Evolutionary conservation across 2,329 filamentous ascomycete species (phyloP), one percentile per base, ranked within the genome.

Genomic region (Mariannaea sp.): DNA sequence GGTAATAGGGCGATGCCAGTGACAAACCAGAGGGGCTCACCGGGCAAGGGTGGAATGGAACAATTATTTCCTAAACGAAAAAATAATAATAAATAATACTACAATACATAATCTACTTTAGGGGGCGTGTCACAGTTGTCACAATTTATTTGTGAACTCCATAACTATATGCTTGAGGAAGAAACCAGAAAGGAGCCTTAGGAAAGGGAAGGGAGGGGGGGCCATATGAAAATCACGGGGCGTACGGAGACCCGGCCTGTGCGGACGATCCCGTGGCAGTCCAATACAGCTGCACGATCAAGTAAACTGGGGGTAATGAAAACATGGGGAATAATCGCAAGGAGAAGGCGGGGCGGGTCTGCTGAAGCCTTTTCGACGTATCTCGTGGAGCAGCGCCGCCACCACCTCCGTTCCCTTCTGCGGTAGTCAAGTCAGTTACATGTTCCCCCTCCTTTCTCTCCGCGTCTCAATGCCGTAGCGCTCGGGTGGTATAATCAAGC

Each of bases 231-330:
- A 39, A 39, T 40, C 32, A 48, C 49, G 51, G 36, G 49, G 48
- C 26, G 35, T 43, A 49, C 36, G 44, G 43, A 50, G 45, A 14
- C 39, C 46, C 32, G 47, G 47, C 33, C 41, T 50, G 49, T 39
- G 53, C 55, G 58, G 57, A 30, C 49, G 44, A 58, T 53, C 54
- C 53, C 57, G 63, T 66, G 65, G 65, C 60, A 64, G 60, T 63
- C n/a, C 58, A 55, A 54, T 62, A 60, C 51, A 58, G 56, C 63
- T 68, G 67, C 67, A 69, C 64, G 61, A 73, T 72, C 66, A 72
- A 66, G 71, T 73, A 73, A 72, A 66, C 64, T 64, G 68, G 68
- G 69, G 69, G 70, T 72, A 73, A 71, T 69, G 41, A 60, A 69
- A 70, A 69, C 62, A 47, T 46, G 52, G 56, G 53, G 46, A 48